Conservation (phyloP, 148 eudicot species). For the Rhododendron kiyosumense region DNA sequence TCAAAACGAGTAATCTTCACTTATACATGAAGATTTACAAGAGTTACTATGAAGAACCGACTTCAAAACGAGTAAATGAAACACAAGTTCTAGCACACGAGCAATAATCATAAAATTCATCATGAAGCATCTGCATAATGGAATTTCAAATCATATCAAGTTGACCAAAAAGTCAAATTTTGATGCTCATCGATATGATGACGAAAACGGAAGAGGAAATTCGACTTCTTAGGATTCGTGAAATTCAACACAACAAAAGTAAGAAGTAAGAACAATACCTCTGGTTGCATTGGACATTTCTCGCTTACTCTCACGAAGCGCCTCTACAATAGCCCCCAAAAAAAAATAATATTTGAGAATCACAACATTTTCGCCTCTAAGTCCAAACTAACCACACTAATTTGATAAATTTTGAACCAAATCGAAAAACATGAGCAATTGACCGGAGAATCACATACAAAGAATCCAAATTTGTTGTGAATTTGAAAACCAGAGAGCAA, state of each 20-base stretch:
- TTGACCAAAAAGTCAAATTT: background rate
- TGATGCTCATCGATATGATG: background rate
- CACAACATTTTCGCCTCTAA: background rate
- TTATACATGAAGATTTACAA: too few relatives aligned
- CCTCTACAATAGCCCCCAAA: constrained; percentile 44
- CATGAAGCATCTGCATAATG: background rate
- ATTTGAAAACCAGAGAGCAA: background rate
- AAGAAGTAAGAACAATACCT: constrained; percentile 40
- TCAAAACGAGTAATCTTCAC: too few relatives aligned
- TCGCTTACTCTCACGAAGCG: constrained; percentile 81
- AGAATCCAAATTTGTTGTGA: background rate
- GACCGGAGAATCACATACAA: background rate
- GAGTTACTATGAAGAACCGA: background rate
- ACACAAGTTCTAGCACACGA: background rate
- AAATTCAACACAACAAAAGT: background rate
- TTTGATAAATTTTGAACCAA: background rate
- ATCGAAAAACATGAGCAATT: background rate
- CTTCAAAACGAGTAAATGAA: background rate
- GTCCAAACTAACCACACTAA: background rate
- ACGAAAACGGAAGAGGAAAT: background rate
- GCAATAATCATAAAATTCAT: background rate
- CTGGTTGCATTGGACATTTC: constrained; percentile 93
- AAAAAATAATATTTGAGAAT: background rate
- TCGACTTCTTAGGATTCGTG: background rate
- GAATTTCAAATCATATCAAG: background rate